These are phyloP conservation scores for Heimioporus sp. DNA, from an alignment of 768 basidiomycete genomes.

Conservation along the genomic window DNA sequence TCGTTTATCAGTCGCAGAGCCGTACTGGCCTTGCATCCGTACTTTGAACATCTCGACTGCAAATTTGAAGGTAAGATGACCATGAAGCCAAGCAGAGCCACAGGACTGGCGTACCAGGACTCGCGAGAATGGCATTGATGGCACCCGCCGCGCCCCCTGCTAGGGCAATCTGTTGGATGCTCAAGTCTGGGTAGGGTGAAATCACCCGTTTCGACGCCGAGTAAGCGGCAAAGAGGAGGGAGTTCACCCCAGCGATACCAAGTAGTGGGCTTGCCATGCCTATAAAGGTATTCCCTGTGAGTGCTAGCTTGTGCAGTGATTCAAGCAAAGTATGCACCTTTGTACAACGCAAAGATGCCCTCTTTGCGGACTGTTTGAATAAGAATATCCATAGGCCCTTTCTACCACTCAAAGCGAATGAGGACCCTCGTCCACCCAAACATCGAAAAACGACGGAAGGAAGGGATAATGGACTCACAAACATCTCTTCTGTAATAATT, in stretches of 20 bases:
- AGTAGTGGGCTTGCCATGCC: constrained; percentile 90
- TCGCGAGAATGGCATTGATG: constrained; percentile 84
- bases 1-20: constrained; percentile 72
- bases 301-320: neutral
- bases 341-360: constrained; percentile 92
- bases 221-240: constrained; percentile 90
- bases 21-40: constrained; percentile 96
- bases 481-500: constrained; percentile 67
- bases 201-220: constrained; percentile 77
- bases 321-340: constrained; percentile 52
- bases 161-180: constrained; percentile 72
- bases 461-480: constrained; percentile 62
- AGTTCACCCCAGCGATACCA: constrained; percentile 95
- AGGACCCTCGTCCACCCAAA: neutral
- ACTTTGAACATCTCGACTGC: constrained; percentile 98
- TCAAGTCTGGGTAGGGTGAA: constrained; percentile 85
- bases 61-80: neutral
- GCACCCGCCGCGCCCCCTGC: constrained; percentile 95
- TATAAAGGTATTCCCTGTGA: constrained; percentile 24
- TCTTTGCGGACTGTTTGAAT: constrained; percentile 78
- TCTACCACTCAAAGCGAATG: constrained; percentile 41
- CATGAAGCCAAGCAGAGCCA: neutral
- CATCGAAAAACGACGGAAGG: neutral
- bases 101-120: constrained; percentile 58
- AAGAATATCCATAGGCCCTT: constrained; percentile 92